These are phyloP conservation scores for Austroboletus niveus DNA, from an alignment of 1,284 basidiomycete species.

Conservation along the genomic window DNA sequence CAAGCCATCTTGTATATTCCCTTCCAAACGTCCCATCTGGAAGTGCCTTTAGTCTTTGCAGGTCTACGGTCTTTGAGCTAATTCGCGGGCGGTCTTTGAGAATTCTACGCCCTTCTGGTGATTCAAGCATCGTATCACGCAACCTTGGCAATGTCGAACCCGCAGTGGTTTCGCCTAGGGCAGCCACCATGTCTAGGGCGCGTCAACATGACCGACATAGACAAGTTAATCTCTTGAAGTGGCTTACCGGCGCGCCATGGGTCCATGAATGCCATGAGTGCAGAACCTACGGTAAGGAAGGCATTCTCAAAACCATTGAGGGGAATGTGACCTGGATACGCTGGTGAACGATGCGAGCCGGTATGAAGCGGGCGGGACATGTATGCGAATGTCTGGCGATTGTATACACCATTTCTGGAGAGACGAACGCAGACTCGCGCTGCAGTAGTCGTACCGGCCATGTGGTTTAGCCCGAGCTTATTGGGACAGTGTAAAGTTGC, in stretches of 20 bases:
- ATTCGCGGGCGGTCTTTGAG: constrained; percentile 84
- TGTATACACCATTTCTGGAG: too few relatives aligned
- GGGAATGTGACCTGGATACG: constrained; percentile 80
- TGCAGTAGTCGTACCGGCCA: too few relatives aligned
- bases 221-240: constrained; percentile 33
- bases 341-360: constrained; percentile 32
- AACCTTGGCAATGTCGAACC: constrained; percentile 79
- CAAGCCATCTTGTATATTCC: constrained; percentile 90
- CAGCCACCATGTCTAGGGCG: constrained; percentile 84
- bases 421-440: too few relatives aligned
- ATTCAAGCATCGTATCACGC: constrained; percentile 77
- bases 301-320: constrained; percentile 80
- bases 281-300: constrained; percentile 85
- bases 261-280: constrained; percentile 79
- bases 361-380: constrained; percentile 13
- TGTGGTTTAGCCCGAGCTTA: too few relatives aligned
- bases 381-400: too few relatives aligned
- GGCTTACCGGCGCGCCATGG: constrained; percentile 82
- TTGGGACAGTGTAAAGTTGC: too few relatives aligned
- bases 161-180: constrained; percentile 90
- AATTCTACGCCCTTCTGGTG: constrained; percentile 79
- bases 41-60: constrained; percentile 68
- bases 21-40: constrained; percentile 84
- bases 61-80: constrained; percentile 75
- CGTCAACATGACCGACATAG: constrained; percentile 44